Base-by-base conservation (phyloP, 192 early-diverging fungal species). In the Borealophlyctis nickersoniae region DNA sequence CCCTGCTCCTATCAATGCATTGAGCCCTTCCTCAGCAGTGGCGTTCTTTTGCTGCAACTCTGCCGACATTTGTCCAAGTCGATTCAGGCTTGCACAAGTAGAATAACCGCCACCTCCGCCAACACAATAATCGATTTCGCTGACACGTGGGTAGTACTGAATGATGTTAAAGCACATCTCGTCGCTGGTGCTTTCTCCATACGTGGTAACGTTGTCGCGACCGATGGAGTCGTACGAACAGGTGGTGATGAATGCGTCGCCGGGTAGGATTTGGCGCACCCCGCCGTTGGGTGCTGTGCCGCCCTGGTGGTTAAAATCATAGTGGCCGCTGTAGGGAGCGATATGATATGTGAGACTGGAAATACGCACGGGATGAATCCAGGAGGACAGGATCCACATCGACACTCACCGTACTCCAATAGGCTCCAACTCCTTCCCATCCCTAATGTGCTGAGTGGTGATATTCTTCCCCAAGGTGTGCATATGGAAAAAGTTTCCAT, bases 151-250 rank as follows among this genome's bases (percentile, higher is more conserved):
- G 45, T 71, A 71, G 35, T 71, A 71, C 13, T 50, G 28, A 33
- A 73, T 2, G 34, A 63, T 62, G 54, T 62, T 65, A 52, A 53
- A 70, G 49, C 73, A 74, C 62, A 67, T 70, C 59, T 74, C 73
- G 29, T 64, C 62, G 19, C 29, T 49, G 5, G 66, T 68, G 4
- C 11, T 23, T 33, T 60, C 49, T 2, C 49, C 34, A 24, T 31
- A 58, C 11, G 0, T 2, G 28, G 65, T 59, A 2, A 4, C 27
- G 26, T 56, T 56, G 22, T 3, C 27, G 3, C 54, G 54, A 30
- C 29, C 54, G 26, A 30, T n/a, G 0, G 30, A 11, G 14, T 28
- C 50, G 63, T 66, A 74, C 5, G 62, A 53, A 54, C 73, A 74
- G 27, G 64, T 56, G 1, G 73, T 66, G 39, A 74, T 16, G 0